Evolutionary conservation across 192 early-diverging fungal genomes (phyloP).

Genomic region (Paraglomus brasilianum): DNA sequence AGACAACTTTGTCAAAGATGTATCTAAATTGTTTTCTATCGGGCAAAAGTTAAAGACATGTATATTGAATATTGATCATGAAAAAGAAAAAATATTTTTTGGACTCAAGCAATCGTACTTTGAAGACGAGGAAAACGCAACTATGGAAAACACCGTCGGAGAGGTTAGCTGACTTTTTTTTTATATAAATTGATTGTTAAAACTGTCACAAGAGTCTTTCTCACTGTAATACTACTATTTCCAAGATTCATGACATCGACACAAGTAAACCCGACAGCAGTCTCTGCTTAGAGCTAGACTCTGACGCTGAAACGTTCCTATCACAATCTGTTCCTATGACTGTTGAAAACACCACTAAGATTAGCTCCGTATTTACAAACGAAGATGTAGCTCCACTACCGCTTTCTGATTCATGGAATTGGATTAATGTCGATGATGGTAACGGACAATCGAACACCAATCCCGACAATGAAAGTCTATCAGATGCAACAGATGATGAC

Average conservation of each 20-base stretch:
- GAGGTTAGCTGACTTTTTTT: neutral
- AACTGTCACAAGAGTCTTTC: conserved; percentile 4
- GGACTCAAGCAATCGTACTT: conserved; percentile 88
- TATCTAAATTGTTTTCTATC: conserved; percentile 72
- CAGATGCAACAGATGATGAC: conserved; percentile 32
- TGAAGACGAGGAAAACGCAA: conserved; percentile 43
- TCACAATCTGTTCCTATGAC: neutral
- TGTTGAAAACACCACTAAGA: conserved; percentile 30
- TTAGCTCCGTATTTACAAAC: conserved; percentile 2
- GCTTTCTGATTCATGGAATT: conserved; percentile 42
- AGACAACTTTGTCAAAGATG: conserved; percentile 70
- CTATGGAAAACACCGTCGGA: conserved; percentile 36
- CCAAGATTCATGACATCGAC: conserved; percentile 32
- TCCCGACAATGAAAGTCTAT: conserved; percentile 44
- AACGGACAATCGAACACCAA: conserved; percentile 24
- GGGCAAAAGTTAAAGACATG: conserved; percentile 84
- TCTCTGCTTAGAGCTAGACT: conserved; percentile 33
- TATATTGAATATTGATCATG: conserved; percentile 71
- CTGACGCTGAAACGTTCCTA: conserved; percentile 10
- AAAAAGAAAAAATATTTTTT: conserved; percentile 67
- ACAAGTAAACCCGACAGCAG: conserved; percentile 40
- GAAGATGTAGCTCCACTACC: conserved; percentile 25
- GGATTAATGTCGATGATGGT: conserved; percentile 34
- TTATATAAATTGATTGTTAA: neutral
- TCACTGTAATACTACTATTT: conserved; percentile 19